Conservation (phyloP, 1,284 basidiomycete genomes). For the Ustilago nuda region DNA sequence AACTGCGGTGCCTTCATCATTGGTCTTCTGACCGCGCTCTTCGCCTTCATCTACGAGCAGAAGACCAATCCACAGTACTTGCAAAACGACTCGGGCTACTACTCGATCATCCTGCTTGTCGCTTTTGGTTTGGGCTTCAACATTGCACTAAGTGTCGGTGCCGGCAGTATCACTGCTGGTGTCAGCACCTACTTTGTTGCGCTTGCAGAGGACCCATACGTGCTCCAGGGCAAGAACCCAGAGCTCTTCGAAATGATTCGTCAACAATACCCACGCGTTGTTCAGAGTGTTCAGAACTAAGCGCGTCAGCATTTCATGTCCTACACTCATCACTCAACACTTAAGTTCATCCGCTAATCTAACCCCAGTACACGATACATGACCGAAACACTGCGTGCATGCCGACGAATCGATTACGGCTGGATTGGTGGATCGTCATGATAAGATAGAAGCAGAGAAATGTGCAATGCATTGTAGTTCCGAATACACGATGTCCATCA, state of each 20-base stretch:
- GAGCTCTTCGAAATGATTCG: constrained; percentile 61
- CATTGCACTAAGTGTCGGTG: constrained; percentile 67
- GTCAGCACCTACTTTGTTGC: constrained; percentile 70
- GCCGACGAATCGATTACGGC: neutral
- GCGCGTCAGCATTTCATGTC: neutral
- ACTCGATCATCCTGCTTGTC: constrained; percentile 55
- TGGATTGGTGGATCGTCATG: neutral
- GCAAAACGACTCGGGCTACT: constrained; percentile 51
- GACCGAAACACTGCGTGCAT: neutral
- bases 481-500: neutral
- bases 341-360: neutral
- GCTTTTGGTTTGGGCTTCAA: constrained; percentile 68
- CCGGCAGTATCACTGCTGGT: constrained; percentile 65
- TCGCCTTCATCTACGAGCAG: constrained; percentile 82
- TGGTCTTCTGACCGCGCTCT: constrained; percentile 81
- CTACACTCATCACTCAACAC: neutral
- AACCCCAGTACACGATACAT: neutral
- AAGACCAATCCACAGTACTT: constrained; percentile 61
- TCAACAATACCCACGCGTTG: constrained; percentile 68
- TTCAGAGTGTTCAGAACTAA: constrained; percentile 58
- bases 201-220: constrained; percentile 59
- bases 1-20: constrained; percentile 76
- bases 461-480: neutral
- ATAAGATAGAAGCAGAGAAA: neutral
- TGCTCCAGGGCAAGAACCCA: constrained; percentile 54